A percentile compares a stretch with the other conserved stretches of the same genome.
phyloP scores from a whole-genome alignment of 163 green algal species.

The Prototheca wickerhamii region DNA sequence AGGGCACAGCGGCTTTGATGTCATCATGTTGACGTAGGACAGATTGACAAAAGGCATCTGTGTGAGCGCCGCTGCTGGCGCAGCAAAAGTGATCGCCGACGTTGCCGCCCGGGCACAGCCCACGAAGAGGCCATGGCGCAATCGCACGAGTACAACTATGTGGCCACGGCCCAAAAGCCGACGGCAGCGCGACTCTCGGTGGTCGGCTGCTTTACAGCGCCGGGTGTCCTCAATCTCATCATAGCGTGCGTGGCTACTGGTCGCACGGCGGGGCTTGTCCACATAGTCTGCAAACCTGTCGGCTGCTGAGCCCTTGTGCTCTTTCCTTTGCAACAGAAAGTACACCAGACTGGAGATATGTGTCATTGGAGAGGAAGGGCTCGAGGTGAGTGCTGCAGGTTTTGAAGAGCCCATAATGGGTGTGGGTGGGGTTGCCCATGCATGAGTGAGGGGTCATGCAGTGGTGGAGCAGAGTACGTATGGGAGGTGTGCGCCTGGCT shows the following conservation, averaged over 20 bases:
- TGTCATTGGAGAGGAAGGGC: slow-evolving; percentile 62
- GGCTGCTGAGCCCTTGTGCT: neutral
- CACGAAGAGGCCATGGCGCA: neutral
- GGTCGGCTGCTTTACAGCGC: slow-evolving; percentile 79
- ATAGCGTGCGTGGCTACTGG: slow-evolving; percentile 54
- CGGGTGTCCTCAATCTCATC: slow-evolving; percentile 82
- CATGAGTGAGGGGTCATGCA: neutral
- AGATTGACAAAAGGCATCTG: neutral
- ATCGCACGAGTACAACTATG: slow-evolving; percentile 54
- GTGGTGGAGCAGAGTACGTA: neutral
- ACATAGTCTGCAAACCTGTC: neutral
- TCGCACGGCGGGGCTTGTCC: neutral
- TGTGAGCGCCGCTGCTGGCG: neutral
- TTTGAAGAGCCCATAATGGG: neutral
- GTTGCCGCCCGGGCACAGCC: neutral
- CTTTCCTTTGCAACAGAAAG: slow-evolving; percentile 51
- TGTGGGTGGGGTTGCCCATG: neutral
- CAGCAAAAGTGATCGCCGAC: neutral
- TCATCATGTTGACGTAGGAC: neutral
- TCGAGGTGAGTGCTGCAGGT: slow-evolving; percentile 45
- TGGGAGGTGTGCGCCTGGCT: neutral
- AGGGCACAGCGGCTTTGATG: no score
- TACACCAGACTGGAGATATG: slow-evolving; percentile 88
- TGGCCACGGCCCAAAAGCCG: slow-evolving; percentile 89
- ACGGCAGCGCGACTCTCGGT: slow-evolving; percentile 73